Evolutionary conservation across 495 filamentous ascomycete species (phyloP).

Genomic region (Xylaria sp.): DNA sequence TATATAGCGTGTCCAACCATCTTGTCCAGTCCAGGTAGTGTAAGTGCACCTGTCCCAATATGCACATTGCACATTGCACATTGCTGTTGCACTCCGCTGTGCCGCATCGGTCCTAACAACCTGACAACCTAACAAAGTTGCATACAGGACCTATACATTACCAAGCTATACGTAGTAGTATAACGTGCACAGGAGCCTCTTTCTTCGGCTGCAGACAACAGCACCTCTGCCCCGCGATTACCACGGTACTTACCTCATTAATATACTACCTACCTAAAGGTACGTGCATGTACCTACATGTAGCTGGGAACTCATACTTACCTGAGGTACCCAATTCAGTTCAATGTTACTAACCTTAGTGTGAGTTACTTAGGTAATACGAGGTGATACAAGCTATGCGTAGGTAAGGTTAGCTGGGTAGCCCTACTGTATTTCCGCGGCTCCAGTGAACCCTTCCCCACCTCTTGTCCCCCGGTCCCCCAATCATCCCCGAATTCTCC

Average conservation of each 20-base stretch:
- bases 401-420: not conserved
- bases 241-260: no score
- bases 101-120: not conserved
- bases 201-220: not conserved
- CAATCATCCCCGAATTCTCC: no score
- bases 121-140: not conserved
- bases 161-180: no score
- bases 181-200: not conserved
- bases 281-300: no score
- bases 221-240: conserved; percentile 4
- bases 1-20: not conserved
- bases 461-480: no score
- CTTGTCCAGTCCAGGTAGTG: no score
- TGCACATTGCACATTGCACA: no score
- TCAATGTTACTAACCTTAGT: no score
- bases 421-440: not conserved
- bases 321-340: no score
- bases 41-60: no score
- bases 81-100: not conserved
- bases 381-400: not conserved
- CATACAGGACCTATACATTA: not conserved
- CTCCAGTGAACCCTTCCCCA: conserved; percentile 12
- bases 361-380: not conserved
- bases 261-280: no score
- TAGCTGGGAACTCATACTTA: no score